Conservation (phyloP, 1,284 basidiomycete genomes). For the Sutorius eximius region DNA sequence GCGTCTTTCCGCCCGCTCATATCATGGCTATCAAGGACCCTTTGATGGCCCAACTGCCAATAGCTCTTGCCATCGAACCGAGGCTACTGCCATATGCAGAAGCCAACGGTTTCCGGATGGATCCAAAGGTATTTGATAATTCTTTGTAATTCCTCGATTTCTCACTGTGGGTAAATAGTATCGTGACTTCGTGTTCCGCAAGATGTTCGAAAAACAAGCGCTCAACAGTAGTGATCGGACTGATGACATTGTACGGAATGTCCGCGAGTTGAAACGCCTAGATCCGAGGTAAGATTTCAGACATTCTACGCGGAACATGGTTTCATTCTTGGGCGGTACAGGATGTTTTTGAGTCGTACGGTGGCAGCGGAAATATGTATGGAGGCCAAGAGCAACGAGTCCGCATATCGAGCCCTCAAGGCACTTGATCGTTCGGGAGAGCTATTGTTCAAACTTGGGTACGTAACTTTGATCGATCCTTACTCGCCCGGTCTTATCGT, state of each 20-base stretch:
- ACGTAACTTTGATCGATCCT: conserved; percentile 26
- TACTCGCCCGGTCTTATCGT: conserved; percentile 12
- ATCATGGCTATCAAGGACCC: conserved; percentile 53
- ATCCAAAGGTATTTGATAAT: conserved; percentile 53
- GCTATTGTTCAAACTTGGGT: conserved; percentile 63
- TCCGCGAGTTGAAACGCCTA: conserved; percentile 63
- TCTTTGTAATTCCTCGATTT: conserved; percentile 4
- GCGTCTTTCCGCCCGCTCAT: conserved; percentile 11
- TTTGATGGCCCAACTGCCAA: conserved; percentile 71
- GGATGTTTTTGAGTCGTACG: conserved; percentile 77
- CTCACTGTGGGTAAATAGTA: conserved; percentile 48
- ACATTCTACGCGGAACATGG: background rate
- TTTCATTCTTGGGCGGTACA: conserved; percentile 30
- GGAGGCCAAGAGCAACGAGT: conserved; percentile 68
- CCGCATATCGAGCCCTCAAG: conserved; percentile 66
- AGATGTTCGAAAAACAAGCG: conserved; percentile 70
- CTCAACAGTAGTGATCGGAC: conserved; percentile 49
- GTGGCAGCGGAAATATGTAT: conserved; percentile 78
- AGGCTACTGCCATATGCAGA: conserved; percentile 68
- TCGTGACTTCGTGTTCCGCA: conserved; percentile 77
- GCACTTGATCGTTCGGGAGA: conserved; percentile 58
- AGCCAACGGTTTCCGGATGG: conserved; percentile 72
- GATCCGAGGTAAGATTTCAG: conserved; percentile 51
- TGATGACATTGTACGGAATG: conserved; percentile 66
- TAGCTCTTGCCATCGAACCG: conserved; percentile 72